Base-by-base conservation (phyloP, 225 moss, liverwort and hornwort species). In the Rhytidiadelphus loreus region DNA sequence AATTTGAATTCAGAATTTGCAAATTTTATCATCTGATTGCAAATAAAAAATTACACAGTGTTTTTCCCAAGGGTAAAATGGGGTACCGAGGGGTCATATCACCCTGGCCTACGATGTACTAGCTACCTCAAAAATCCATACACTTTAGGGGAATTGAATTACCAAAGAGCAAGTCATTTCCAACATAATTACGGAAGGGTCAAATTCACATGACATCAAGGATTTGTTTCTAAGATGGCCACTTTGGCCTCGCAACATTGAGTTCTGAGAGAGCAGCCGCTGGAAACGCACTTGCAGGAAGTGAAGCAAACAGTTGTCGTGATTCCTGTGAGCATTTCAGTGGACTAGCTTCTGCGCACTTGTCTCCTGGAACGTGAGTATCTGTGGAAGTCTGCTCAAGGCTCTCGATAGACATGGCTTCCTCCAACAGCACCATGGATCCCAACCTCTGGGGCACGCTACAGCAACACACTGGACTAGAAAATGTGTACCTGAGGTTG, bases 81-180 rank as follows among this genome's bases (percentile, higher is more conserved):
- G n/a, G n/a, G n/a, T n/a, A n/a, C n/a, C n/a, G n/a, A n/a, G n/a
- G n/a, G n/a, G n/a, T n/a, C n/a, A n/a, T n/a, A n/a, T n/a, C n/a
- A n/a, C n/a, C n/a, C n/a, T n/a, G 6, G 15, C 14, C 14, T 9
- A 23, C 6, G 1, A 1, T 53, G 3, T 9, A 3, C 0, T 10
- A 11, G 3, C 56, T 77, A 77, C 25, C 3, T 15, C 4, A 55
- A 77, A 77, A 23, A 0, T n/a, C n/a, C 4, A 25, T 25, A 56
- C 0, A 25, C 0, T 55, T 25, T 1, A 9, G 0, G 4, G 16
- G 0, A 6, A 56, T n/a, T 3, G 0, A 56, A 77, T 10, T 16
- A 4, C 1, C 25, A 25, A 16, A 25, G 25, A n/a, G 0, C 10
- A 55, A 4, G 16, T 56, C 15, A 25, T 37, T 25, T 77, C 16